phyloP scores from a whole-genome alignment of 306 rosid species.

The Quercus gilva region DNA sequence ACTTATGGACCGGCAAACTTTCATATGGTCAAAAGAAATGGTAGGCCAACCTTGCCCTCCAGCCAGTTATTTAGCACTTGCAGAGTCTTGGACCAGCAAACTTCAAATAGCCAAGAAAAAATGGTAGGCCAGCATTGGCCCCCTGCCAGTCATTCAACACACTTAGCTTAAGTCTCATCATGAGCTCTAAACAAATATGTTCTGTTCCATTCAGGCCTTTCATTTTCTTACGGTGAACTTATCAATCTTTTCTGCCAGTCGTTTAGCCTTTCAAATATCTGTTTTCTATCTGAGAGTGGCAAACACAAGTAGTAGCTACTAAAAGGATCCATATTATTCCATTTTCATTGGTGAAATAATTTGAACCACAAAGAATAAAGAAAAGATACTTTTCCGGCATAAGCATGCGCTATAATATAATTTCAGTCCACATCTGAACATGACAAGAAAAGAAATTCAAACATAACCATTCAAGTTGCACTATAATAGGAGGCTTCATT shows the following conservation, averaged over 20 bases:
- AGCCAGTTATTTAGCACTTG: too few relatives aligned
- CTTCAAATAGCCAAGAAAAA: too few relatives aligned
- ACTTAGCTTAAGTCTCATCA: too few relatives aligned
- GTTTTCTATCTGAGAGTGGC: not conserved
- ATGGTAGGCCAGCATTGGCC: too few relatives aligned
- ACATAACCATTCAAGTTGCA: not conserved
- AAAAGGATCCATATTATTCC: too few relatives aligned
- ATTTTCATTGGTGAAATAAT: not conserved
- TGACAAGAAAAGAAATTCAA: not conserved
- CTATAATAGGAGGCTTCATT: constrained; percentile 14
- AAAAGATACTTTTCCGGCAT: not conserved
- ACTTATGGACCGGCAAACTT: not conserved
- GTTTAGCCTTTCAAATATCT: not conserved
- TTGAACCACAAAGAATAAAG: not conserved
- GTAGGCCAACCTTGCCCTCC: not conserved
- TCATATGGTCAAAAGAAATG: not conserved
- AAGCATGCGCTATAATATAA: not conserved
- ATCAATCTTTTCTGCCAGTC: too few relatives aligned
- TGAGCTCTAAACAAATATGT: too few relatives aligned
- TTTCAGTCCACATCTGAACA: not conserved
- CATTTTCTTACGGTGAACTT: too few relatives aligned
- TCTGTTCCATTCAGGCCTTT: too few relatives aligned
- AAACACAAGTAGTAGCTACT: not conserved
- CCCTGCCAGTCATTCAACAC: too few relatives aligned
- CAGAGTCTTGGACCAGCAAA: too few relatives aligned